A percentile compares a stretch with the other conserved stretches of the same genome.
These are phyloP conservation scores for Fusarium nisikadoi DNA, from an alignment of 2,329 filamentous ascomycete species.

Conservation along the genomic window DNA sequence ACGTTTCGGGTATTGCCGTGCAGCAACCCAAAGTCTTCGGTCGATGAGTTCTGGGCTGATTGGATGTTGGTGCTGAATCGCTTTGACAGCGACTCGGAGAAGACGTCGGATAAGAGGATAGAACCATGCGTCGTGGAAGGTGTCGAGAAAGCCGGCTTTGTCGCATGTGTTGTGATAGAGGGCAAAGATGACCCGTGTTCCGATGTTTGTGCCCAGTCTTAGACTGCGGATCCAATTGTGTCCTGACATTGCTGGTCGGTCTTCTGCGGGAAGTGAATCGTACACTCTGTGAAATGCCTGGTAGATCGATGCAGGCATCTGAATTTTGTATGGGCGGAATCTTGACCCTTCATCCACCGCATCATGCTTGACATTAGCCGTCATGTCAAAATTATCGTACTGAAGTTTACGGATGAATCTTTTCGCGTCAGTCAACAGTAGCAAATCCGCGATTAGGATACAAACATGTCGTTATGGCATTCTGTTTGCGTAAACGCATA, in stretches of 20 bases:
- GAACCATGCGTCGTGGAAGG: conserved; percentile 37
- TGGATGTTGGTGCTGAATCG: neutral
- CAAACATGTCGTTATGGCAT: conserved; percentile 58
- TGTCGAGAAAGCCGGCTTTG: conserved; percentile 37
- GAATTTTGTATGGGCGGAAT: conserved; percentile 31
- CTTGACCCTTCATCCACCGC: neutral
- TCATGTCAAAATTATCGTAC: conserved; percentile 54
- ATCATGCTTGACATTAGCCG: conserved; percentile 48
- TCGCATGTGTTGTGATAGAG: conserved; percentile 42
- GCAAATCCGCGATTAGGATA: conserved; percentile 35
- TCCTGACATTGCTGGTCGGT: neutral
- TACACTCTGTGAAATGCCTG: conserved; percentile 14
- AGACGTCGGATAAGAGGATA: conserved; percentile 24
- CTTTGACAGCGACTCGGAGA: conserved; percentile 1
- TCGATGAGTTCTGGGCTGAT: conserved; percentile 27
- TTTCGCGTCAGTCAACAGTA: neutral
- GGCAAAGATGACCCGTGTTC: conserved; percentile 34
- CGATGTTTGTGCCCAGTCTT: conserved; percentile 36
- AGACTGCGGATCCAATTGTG: conserved; percentile 29
- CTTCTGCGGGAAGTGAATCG: conserved; percentile 1
- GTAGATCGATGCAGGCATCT: conserved; percentile 32
- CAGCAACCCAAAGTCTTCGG: conserved; percentile 28
- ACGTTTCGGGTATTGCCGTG: conserved; percentile 5
- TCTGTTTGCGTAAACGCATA: conserved; percentile 60
- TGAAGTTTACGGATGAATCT: conserved; percentile 57